A percentile compares a stretch with the other conserved stretches of the same genome.
phyloP scores from a whole-genome alignment of 345 rosid genomes.

The Atalantia buxifolia region DNA sequence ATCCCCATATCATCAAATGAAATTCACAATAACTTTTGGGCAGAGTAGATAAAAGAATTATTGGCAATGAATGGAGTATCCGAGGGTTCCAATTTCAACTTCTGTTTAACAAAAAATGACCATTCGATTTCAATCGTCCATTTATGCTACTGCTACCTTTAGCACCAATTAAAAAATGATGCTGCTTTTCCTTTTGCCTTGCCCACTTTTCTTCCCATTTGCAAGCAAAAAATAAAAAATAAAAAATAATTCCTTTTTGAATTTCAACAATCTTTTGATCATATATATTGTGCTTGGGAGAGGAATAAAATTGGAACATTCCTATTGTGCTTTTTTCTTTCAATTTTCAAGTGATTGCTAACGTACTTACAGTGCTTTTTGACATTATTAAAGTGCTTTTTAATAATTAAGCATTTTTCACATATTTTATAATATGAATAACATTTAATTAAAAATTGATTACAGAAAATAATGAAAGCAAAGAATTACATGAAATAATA shows the following conservation, averaged over 20 bases:
- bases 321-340: background rate
- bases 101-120: background rate
- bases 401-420: background rate
- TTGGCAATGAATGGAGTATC: background rate
- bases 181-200: background rate
- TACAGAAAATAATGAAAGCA: no score
- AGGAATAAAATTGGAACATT: background rate
- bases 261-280: background rate
- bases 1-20: background rate
- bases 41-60: background rate
- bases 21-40: background rate
- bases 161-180: background rate
- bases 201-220: background rate
- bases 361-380: background rate
- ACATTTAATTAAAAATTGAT: no score
- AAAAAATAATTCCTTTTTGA: background rate
- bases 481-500: no score
- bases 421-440: background rate
- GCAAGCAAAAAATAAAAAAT: no score
- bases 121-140: background rate
- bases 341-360: background rate
- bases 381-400: background rate
- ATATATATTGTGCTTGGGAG: background rate
- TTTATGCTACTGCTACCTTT: background rate
- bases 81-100: background rate